Conservation (phyloP, 176 grass and related monocot genomes). For the Tillandsia fasciculata region DNA sequence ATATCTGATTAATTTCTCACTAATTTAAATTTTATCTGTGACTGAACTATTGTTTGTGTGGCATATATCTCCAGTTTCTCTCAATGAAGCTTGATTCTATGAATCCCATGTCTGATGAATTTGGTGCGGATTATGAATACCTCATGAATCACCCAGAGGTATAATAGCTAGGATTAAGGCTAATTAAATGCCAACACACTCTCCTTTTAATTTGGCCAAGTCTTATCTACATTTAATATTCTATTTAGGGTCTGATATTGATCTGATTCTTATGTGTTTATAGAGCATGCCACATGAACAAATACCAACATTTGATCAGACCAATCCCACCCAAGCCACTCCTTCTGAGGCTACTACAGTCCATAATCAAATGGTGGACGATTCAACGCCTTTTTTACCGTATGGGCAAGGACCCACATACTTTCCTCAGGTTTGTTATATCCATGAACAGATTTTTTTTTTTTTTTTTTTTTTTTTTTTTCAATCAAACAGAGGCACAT, state of each 20-base stretch:
- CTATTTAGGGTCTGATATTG: not conserved
- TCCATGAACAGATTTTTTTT: not conserved
- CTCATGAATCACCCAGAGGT: constrained; percentile 1
- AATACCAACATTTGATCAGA: constrained; percentile 6
- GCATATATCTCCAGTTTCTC: constrained; percentile 27
- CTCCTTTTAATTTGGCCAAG: not conserved
- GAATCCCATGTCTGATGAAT: constrained; percentile 19
- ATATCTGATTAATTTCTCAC: not conserved
- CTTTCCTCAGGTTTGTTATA: constrained; percentile 25
- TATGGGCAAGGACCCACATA: constrained; percentile 9
- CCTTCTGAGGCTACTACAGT: constrained; percentile 2
- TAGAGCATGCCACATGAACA: constrained; percentile 10
- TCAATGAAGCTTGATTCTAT: constrained; percentile 36
- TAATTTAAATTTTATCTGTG: not conserved
- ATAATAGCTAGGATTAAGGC: not conserved
- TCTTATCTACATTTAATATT: not conserved
- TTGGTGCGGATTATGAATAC: constrained; percentile 6
- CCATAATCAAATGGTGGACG: constrained; percentile 16
- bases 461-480: not conserved
- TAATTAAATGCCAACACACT: too few relatives aligned
- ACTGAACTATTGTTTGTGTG: not conserved
- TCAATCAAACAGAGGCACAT: not conserved
- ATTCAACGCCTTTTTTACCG: constrained; percentile 2
- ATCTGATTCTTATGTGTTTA: not conserved
- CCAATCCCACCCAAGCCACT: not conserved